Evolutionary conservation across 495 filamentous ascomycete species (phyloP).

Genomic region (Penicillium antarcticum): DNA sequence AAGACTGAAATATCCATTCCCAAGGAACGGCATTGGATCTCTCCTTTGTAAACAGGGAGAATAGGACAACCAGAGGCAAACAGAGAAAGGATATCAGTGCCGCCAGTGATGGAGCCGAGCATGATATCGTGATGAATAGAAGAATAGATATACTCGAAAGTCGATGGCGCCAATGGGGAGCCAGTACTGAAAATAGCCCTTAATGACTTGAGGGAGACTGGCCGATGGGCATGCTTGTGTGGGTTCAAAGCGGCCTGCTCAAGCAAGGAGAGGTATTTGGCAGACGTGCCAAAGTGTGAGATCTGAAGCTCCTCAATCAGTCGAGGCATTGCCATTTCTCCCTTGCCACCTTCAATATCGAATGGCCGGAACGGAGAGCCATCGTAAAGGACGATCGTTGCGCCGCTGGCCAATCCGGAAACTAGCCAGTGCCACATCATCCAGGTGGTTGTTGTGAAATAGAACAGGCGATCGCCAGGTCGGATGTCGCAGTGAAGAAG

Average conservation of each 20-base stretch:
- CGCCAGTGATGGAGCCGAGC: conserved; percentile 81
- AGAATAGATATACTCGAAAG: conserved; percentile 82
- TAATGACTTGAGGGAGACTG: conserved; percentile 53
- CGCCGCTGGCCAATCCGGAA: conserved; percentile 73
- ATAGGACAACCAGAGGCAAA: conserved; percentile 86
- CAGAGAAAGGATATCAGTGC: conserved; percentile 91
- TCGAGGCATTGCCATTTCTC: conserved; percentile 65
- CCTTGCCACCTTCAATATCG: conserved; percentile 46
- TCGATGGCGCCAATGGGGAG: conserved; percentile 86
- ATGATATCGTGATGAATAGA: conserved; percentile 74
- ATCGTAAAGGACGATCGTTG: conserved; percentile 82
- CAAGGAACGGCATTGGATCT: conserved; percentile 86
- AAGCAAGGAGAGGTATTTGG: conserved; percentile 87
- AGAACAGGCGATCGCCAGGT: conserved; percentile 65
- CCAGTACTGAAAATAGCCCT: conserved; percentile 90
- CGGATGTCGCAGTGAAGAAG: conserved; percentile 75
- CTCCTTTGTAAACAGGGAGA: conserved; percentile 79
- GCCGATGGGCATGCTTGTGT: conserved; percentile 42
- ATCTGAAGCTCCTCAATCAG: conserved; percentile 70
- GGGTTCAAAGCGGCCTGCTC: conserved; percentile 77
- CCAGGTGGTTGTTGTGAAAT: conserved; percentile 89
- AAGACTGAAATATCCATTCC: conserved; percentile 86
- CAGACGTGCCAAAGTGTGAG: conserved; percentile 89
- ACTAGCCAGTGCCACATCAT: conserved; percentile 99
- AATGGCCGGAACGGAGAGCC: conserved; percentile 78